A percentile compares a stretch with the other conserved stretches of the same genome.
Evolutionary conservation across 78 protist genomes (phyloP).

Genomic region (Dictyostelium intermedium): DNA sequence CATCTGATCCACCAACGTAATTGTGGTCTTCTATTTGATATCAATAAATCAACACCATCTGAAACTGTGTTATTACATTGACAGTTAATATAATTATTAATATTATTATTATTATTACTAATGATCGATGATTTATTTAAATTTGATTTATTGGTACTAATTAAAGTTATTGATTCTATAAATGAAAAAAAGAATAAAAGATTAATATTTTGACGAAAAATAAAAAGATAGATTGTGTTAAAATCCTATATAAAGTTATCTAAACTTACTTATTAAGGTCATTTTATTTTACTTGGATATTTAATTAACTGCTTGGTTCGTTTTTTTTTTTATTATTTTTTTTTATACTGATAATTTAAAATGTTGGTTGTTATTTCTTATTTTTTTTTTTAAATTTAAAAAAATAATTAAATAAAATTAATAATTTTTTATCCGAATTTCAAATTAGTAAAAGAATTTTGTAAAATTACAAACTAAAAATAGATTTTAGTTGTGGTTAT

Average conservation of each 20-base stretch:
- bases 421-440: neutral
- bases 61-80: neutral
- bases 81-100: neutral
- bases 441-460: neutral
- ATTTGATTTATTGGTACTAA: neutral
- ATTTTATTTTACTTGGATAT: neutral
- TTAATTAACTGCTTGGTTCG: neutral
- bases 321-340: neutral
- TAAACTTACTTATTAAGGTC: neutral
- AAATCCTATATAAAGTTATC: too few species aligned
- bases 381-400: neutral
- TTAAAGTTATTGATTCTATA: neutral
- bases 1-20: conserved; percentile 1
- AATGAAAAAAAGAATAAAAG: neutral
- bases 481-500: neutral
- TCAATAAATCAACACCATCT: neutral
- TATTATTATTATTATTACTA: neutral
- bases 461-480: neutral
- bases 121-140: neutral
- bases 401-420: neutral
- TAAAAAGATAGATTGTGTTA: too few species aligned
- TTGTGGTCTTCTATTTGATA: neutral
- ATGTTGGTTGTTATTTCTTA: neutral
- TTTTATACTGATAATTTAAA: neutral
- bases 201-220: neutral